Evolutionary conservation across 331 rosid genomes (phyloP), one percentile per base, ranked within the genome.

Genomic region (Telfairia occidentalis): DNA sequence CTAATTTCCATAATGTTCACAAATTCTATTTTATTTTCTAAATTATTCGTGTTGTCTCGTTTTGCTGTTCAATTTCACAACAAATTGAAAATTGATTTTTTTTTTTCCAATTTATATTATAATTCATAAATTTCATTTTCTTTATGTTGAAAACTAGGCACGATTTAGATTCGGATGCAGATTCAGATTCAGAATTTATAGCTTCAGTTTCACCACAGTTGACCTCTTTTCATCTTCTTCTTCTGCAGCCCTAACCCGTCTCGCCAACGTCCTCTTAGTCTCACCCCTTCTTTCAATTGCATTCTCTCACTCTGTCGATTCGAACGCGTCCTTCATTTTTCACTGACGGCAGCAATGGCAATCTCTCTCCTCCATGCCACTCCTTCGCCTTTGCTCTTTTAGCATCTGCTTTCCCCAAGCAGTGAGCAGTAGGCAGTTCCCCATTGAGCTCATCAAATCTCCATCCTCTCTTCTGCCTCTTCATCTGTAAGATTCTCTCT

Each of bases 181-280:
- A 64, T 61, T 18, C 46, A 2, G 63, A 58, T 58, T 66, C 35
- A 15, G 35, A 66, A 9, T 21, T 40, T 66, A 5, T 8, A 38
- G 21, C 23, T 66, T 60, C 9, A 58, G 19, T 4, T 28, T 63
- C 72, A 66, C 73, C 52, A 40, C 40, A 30, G 69, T 30, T 32
- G 69, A 61, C 69, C 45, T 29, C 24, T 61, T 61, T 40, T 40
- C 53, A 66, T 66, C 34, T 66, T 66, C 73, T 66, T 66, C 73
- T 66, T 40, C 73, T 10, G 2, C 73, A 40, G 73, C 73, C 73
- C 73, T 66, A 66, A 23, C 11, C 53, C 73, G 11, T 40, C 50
- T 40, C 5, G 2, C 73, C 73, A 66, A 0, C 30, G 30, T 65
- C 50, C 26, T 1, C 24, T 18, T 4, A 15, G 38, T 54, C 32